These are phyloP conservation scores for Psophocarpus tetragonolobus DNA, from an alignment of 306 rosid genomes.

Conservation along the genomic window DNA sequence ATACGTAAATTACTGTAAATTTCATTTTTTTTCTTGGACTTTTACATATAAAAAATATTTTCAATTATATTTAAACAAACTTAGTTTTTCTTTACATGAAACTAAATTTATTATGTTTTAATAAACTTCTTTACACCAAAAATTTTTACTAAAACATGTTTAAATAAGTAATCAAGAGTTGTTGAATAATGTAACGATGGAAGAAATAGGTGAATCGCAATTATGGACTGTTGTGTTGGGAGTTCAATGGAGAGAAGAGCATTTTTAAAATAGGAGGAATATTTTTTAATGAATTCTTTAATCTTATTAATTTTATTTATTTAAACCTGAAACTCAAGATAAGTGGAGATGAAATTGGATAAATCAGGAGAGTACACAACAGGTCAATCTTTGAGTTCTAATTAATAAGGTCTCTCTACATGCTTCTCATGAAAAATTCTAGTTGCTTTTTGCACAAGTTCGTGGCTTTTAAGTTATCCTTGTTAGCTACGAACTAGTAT, in stretches of 20 bases:
- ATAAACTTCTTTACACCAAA: too few species aligned
- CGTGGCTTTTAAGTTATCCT: background rate
- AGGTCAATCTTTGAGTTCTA: background rate
- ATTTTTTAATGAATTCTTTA: background rate
- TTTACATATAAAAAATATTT: too few species aligned
- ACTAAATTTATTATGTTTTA: background rate
- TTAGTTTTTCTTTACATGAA: too few species aligned
- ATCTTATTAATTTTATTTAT: background rate
- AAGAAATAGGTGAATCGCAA: background rate
- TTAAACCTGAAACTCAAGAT: background rate
- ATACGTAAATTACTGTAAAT: too few species aligned
- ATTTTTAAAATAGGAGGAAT: background rate
- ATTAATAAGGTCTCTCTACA: background rate
- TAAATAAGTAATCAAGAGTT: background rate
- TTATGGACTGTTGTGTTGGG: background rate
- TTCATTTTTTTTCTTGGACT: too few species aligned
- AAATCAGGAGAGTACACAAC: background rate
- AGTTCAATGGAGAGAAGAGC: background rate
- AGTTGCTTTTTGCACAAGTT: background rate
- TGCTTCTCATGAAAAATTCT: background rate
- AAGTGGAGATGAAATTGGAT: background rate
- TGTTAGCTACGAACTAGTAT: too few species aligned
- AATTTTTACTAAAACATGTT: background rate
- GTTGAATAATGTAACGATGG: background rate
- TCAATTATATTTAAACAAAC: too few species aligned